A percentile compares a stretch with the other conserved stretches of the same genome.
These are phyloP conservation scores for Halophytophthora batemanensis DNA, from an alignment of 352 stramenopile species.

Conservation along the genomic window DNA sequence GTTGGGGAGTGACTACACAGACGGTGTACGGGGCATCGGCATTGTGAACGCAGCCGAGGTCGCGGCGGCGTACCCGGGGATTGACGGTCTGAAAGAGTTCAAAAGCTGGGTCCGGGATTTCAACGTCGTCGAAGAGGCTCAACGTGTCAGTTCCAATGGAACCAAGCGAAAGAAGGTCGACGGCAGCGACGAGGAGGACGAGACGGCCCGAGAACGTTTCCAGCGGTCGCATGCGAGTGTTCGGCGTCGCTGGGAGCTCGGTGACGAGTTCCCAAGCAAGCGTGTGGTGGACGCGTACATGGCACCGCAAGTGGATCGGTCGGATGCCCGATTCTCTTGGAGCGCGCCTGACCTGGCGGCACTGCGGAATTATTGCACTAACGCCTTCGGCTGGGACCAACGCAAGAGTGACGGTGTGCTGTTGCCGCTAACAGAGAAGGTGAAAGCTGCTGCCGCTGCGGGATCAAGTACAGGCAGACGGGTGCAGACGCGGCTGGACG, in stretches of 20 bases:
- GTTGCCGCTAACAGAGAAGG: conserved; percentile 83
- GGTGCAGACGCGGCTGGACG: conserved; percentile 92
- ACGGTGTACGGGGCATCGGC: conserved; percentile 73
- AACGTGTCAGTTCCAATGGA: conserved; percentile 20
- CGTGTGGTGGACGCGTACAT: conserved; percentile 93
- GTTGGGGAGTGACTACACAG: conserved; percentile 96
- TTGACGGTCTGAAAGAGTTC: conserved; percentile 88
- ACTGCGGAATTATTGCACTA: conserved; percentile 84
- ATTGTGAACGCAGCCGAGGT: conserved; percentile 85
- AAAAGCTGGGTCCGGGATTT: conserved; percentile 70
- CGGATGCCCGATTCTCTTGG: conserved; percentile 91
- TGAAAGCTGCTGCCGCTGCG: conserved; percentile 22
- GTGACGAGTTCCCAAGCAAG: conserved; percentile 92
- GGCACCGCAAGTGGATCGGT: conserved; percentile 86
- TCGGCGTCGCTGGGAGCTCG: conserved; percentile 90
- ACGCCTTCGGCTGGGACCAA: conserved; percentile 92
- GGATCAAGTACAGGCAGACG: conserved; percentile 16
- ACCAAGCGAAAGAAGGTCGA: conserved; percentile 44
- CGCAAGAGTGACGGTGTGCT: conserved; percentile 89
- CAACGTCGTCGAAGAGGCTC: conserved; percentile 53
- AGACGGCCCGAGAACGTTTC: conserved; percentile 73
- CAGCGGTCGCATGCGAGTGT: conserved; percentile 90
- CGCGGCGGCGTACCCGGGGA: conserved; percentile 69
- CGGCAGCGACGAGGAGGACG: conserved; percentile 28
- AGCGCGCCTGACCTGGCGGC: conserved; percentile 84